phyloP scores from a whole-genome alignment of 805 yeast species.

The Debaryomyces tyrocola region DNA sequence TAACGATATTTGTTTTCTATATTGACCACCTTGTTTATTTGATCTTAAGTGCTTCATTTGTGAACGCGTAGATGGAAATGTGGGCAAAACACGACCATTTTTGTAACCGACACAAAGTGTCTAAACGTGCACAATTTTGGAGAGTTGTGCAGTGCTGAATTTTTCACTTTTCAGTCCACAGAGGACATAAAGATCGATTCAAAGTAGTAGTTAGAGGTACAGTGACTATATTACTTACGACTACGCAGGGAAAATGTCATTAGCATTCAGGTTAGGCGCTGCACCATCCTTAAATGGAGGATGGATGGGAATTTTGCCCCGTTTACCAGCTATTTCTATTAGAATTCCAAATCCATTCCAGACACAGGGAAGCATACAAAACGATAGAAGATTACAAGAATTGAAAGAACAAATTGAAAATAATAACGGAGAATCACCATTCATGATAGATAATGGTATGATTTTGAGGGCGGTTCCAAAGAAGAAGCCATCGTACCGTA shows the following conservation, averaged over 20 bases:
- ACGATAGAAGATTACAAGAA: conserved; percentile 32
- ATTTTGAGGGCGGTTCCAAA: conserved; percentile 87
- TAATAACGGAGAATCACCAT: conserved; percentile 30
- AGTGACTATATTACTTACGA: neutral
- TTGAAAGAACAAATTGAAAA: conserved; percentile 41
- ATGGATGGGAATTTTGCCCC: conserved; percentile 10
- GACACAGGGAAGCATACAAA: neutral
- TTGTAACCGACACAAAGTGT: neutral
- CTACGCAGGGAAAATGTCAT: conserved; percentile 15
- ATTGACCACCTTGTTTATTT: neutral
- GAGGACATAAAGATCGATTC: too few species aligned
- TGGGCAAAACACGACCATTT: neutral
- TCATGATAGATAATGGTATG: conserved; percentile 61
- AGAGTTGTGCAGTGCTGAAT: neutral
- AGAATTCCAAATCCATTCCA: conserved; percentile 6
- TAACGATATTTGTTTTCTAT: neutral
- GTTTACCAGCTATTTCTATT: conserved; percentile 12
- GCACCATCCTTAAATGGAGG: conserved; percentile 8
- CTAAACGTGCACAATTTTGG: neutral
- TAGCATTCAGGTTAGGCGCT: conserved; percentile 22
- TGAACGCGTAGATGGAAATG: conserved; percentile 3
- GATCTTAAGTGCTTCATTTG: conserved; percentile 1
- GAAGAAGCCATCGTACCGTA: conserved; percentile 85
- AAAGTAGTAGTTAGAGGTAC: neutral
- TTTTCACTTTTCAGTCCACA: too few species aligned